Conservation (phyloP, 768 basidiomycete genomes). For the Trametes elegans region DNA sequence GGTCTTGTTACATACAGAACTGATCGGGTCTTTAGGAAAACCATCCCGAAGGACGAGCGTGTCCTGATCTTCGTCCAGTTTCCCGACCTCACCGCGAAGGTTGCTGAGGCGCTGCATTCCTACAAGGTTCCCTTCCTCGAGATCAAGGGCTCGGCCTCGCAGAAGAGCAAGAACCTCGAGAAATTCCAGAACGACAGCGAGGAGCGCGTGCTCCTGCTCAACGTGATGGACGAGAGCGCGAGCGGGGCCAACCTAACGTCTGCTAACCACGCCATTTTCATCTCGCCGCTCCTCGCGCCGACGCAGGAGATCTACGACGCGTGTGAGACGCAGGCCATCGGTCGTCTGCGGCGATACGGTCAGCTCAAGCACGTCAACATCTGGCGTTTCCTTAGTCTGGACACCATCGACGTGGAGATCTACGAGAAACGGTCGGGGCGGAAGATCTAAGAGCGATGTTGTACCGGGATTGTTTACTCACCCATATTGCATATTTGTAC, state of each 20-base stretch:
- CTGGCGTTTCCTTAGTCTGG: constrained; percentile 78
- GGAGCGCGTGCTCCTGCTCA: constrained; percentile 81
- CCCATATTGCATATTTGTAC: neutral
- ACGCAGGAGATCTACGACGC: constrained; percentile 84
- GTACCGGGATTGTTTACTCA: neutral
- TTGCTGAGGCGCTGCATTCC: constrained; percentile 73
- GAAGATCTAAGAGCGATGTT: constrained; percentile 14
- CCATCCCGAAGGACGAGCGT: constrained; percentile 72
- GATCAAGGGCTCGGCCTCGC: constrained; percentile 73
- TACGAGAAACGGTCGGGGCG: constrained; percentile 48
- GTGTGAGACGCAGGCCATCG: constrained; percentile 79
- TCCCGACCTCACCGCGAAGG: constrained; percentile 89
- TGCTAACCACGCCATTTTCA: constrained; percentile 93
- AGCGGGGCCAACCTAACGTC: constrained; percentile 90
- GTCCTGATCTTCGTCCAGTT: constrained; percentile 96
- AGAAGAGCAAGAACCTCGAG: constrained; percentile 80
- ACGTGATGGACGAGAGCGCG: constrained; percentile 95
- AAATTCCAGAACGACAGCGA: constrained; percentile 80
- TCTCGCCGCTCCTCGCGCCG: constrained; percentile 84
- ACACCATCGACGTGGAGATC: constrained; percentile 89
- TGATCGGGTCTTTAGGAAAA: constrained; percentile 42
- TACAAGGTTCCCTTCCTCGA: constrained; percentile 76
- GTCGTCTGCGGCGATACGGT: constrained; percentile 80
- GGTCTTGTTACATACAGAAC: neutral
- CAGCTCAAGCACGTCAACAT: constrained; percentile 79